phyloP scores from a whole-genome alignment of 2,329 filamentous ascomycete species.

The Emericellopsis cladophorae region DNA sequence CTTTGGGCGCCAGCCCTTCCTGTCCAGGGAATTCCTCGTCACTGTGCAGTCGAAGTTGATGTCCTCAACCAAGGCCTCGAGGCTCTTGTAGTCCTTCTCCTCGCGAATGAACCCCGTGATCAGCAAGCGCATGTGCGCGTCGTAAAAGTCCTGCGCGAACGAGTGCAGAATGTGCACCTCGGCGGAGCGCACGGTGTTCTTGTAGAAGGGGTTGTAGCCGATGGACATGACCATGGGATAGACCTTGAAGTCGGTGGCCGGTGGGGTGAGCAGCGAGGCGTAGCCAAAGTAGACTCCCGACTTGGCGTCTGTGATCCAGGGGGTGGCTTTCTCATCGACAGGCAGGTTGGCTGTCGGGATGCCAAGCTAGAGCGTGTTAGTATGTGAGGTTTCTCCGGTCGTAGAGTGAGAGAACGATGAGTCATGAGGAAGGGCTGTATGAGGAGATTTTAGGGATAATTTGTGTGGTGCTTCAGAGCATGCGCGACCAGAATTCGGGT shows the following conservation, averaged over 20 bases:
- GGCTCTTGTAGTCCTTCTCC: conserved; percentile 75
- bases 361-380: conserved; percentile 49
- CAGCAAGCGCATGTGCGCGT: conserved; percentile 61
- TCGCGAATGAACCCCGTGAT: conserved; percentile 81
- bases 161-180: conserved; percentile 80
- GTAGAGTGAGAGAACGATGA: background rate
- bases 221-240: conserved; percentile 90
- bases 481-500: background rate
- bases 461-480: background rate
- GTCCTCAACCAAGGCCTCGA: conserved; percentile 76
- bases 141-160: conserved; percentile 78
- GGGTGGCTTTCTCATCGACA: conserved; percentile 47
- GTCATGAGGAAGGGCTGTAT: background rate
- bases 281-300: conserved; percentile 93
- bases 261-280: conserved; percentile 54
- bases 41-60: conserved; percentile 85
- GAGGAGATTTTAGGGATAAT: background rate
- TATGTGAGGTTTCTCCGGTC: background rate
- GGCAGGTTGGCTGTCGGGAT: conserved; percentile 93
- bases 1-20: conserved; percentile 45
- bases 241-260: conserved; percentile 23
- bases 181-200: conserved; percentile 74
- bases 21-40: conserved; percentile 56
- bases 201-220: conserved; percentile 96
- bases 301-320: conserved; percentile 50